Conservation (phyloP, 2,329 filamentous ascomycete species). For the Pseudohalonectria lignicola region DNA sequence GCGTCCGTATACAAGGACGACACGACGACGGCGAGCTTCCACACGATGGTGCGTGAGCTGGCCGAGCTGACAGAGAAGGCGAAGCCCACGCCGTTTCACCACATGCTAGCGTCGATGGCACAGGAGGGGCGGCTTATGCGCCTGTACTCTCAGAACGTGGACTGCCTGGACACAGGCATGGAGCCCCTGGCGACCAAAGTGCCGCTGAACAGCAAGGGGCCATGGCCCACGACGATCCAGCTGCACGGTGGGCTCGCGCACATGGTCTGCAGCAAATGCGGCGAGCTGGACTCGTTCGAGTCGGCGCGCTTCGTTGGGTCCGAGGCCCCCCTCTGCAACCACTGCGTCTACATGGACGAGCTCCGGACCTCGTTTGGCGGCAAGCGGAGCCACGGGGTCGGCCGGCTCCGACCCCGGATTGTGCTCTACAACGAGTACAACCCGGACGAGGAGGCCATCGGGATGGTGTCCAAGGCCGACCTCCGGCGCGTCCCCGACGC, state of each 20-base stretch:
- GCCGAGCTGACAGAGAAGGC: constrained; percentile 68
- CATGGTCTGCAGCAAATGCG: constrained; percentile 95
- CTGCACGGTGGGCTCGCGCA: constrained; percentile 88
- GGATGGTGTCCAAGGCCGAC: constrained; percentile 78
- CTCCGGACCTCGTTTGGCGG: constrained; percentile 66
- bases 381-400: constrained; percentile 88
- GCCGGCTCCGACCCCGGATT: constrained; percentile 80
- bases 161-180: constrained; percentile 83
- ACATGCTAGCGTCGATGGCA: constrained; percentile 82
- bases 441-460: constrained; percentile 92
- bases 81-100: constrained; percentile 80
- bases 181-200: constrained; percentile 69
- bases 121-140: constrained; percentile 79
- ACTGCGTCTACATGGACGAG: constrained; percentile 64
- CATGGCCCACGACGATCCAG: constrained; percentile 90
- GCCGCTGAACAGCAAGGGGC: constrained; percentile 70
- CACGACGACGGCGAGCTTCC: constrained; percentile 78
- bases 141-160: constrained; percentile 93
- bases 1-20: constrained; percentile 95
- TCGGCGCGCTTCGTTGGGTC: constrained; percentile 73
- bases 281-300: constrained; percentile 64
- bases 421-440: constrained; percentile 97
- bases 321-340: constrained; percentile 66
- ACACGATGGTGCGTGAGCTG: constrained; percentile 89
- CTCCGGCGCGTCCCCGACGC: constrained; percentile 79